A percentile compares a stretch with the other conserved stretches of the same genome.
Conservation (phyloP, 208 protist species). For the Crithidia bombi region DNA sequence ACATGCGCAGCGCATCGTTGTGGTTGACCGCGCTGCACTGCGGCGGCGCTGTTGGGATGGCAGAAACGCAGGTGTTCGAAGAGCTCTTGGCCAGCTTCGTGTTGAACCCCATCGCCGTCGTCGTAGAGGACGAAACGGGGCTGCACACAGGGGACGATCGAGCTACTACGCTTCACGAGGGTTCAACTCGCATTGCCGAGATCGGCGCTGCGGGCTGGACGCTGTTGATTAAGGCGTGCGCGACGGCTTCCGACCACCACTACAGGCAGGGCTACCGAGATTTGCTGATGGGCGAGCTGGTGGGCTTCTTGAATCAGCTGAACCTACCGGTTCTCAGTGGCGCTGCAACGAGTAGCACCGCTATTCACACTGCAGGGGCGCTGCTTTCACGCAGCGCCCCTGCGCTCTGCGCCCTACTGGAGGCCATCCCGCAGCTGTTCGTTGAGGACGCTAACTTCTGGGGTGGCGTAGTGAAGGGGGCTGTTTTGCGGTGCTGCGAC, state of each 20-base stretch:
- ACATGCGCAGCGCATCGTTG: conserved; percentile 15
- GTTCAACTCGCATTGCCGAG: neutral
- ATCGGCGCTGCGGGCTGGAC: conserved; percentile 46
- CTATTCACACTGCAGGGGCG: too few relatives aligned
- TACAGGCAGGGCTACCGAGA: conserved; percentile 12
- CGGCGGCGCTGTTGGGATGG: conserved; percentile 54
- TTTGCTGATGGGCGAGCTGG: conserved; percentile 6
- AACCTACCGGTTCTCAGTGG: too few relatives aligned
- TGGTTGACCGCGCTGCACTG: conserved; percentile 53
- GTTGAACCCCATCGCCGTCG: conserved; percentile 4
- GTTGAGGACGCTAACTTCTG: conserved; percentile 48
- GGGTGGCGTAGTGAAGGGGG: conserved; percentile 32
- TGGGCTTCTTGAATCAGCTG: conserved; percentile 17
- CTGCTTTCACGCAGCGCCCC: neutral
- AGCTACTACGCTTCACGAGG: neutral
- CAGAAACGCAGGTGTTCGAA: conserved; percentile 59
- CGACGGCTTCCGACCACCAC: conserved; percentile 29
- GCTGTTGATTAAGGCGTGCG: conserved; percentile 47
- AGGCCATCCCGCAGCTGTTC: conserved; percentile 49
- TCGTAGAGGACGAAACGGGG: neutral
- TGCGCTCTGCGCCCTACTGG: conserved; percentile 42
- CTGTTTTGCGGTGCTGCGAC: conserved; percentile 40
- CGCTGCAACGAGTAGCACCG: neutral
- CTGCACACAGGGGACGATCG: too few relatives aligned
- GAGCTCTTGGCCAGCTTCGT: conserved; percentile 64